phyloP scores from a whole-genome alignment of 2,329 filamentous ascomycete genomes.

The Pseudogymnoascus destructans region DNA sequence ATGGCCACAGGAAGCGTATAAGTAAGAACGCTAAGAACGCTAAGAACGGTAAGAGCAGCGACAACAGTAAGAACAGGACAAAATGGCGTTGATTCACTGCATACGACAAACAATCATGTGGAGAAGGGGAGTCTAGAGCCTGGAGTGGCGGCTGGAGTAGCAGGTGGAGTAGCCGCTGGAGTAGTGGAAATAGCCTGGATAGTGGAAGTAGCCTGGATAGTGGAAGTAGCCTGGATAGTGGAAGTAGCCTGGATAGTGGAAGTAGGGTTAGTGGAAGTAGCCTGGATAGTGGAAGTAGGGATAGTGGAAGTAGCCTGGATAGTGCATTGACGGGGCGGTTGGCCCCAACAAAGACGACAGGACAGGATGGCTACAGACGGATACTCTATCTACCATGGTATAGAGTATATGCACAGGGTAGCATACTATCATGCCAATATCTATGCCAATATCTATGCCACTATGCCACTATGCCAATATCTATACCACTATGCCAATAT shows the following conservation, averaged over 20 bases:
- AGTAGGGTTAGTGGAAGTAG: too few relatives aligned
- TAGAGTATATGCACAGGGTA: not conserved
- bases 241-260: too few relatives aligned
- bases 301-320: too few relatives aligned
- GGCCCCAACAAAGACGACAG: not conserved
- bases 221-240: too few relatives aligned
- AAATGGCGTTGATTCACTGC: not conserved
- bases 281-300: too few relatives aligned
- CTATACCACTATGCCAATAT: too few relatives aligned
- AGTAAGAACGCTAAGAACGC: not conserved
- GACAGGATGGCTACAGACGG: not conserved
- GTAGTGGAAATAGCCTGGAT: not conserved
- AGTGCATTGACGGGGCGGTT: not conserved
- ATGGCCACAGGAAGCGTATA: not conserved
- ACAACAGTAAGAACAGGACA: not conserved
- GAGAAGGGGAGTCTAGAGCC: not conserved
- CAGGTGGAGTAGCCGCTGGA: not conserved
- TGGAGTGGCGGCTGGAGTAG: not conserved
- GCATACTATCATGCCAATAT: too few relatives aligned
- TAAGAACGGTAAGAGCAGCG: not conserved
- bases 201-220: too few relatives aligned
- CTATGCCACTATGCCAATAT: too few relatives aligned
- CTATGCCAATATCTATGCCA: too few relatives aligned
- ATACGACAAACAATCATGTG: not conserved
- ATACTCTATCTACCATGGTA: not conserved